These are phyloP conservation scores for Botrytis squamosa DNA, from an alignment of 2,329 filamentous ascomycete genomes.

Conservation along the genomic window DNA sequence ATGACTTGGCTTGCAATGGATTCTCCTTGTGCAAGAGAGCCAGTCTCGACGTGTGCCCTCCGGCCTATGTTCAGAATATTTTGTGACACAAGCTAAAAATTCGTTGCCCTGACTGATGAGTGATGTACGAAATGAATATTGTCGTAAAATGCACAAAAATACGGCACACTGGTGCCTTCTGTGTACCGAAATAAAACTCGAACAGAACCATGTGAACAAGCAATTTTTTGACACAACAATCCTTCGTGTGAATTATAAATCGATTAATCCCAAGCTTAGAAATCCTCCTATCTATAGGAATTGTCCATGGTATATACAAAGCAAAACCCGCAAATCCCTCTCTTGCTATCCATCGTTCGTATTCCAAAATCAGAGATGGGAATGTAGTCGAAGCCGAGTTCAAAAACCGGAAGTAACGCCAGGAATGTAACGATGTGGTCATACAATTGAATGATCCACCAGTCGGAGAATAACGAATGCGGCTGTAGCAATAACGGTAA, in stretches of 20 bases:
- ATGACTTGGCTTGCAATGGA: background rate
- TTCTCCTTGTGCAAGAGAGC: background rate
- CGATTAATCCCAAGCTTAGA: slow-evolving; percentile 14
- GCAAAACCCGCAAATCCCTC: slow-evolving; percentile 17
- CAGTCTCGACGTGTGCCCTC: background rate
- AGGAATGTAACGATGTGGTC: slow-evolving; percentile 15
- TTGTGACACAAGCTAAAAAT: background rate
- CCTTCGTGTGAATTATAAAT: background rate
- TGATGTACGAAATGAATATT: background rate
- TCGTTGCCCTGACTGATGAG: background rate
- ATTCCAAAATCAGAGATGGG: slow-evolving; percentile 20
- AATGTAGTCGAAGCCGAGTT: slow-evolving; percentile 7
- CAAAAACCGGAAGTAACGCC: slow-evolving; percentile 18
- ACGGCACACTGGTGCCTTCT: background rate
- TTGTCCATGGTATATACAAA: slow-evolving; percentile 35
- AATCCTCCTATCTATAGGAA: slow-evolving; percentile 25
- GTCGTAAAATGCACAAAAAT: background rate
- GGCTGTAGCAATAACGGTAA: slow-evolving; percentile 11
- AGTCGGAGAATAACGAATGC: slow-evolving; percentile 14
- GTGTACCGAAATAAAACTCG: background rate
- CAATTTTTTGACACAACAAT: background rate
- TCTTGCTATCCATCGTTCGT: slow-evolving; percentile 25
- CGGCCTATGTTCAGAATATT: background rate
- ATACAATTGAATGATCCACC: slow-evolving; percentile 19
- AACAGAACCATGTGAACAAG: background rate